A percentile compares a stretch with the other conserved stretches of the same genome.
Conservation (phyloP, 352 stramenopile genomes). For the Pythium phragmiticola region DNA sequence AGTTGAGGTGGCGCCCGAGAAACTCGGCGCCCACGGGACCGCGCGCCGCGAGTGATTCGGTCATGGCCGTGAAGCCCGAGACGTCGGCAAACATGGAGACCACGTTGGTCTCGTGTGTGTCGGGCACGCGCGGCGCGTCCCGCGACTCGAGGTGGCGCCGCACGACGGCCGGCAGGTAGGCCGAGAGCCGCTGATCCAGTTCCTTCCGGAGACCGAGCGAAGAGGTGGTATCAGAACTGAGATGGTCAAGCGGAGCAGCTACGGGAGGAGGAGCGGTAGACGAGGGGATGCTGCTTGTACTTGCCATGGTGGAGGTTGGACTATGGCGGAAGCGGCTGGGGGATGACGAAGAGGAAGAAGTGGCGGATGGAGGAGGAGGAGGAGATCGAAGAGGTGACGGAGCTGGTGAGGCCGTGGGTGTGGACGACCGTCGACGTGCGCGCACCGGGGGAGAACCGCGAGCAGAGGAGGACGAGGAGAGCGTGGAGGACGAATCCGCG, state of each 20-base stretch:
- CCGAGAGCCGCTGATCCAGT: constrained; percentile 79
- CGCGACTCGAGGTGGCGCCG: constrained; percentile 70
- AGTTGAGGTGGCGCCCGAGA: constrained; percentile 92
- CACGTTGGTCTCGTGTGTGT: constrained; percentile 69
- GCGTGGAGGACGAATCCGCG: not conserved
- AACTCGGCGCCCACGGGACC: constrained; percentile 88
- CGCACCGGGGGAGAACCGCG: not conserved
- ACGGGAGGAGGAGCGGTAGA: not conserved
- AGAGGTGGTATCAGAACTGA: not conserved
- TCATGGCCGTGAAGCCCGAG: constrained; percentile 93
- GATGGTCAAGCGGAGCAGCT: not conserved
- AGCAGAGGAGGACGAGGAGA: constrained; percentile 8
- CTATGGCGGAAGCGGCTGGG: not conserved
- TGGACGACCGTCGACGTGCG: constrained; percentile 17
- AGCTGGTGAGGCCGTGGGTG: constrained; percentile 10
- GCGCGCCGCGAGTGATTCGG: constrained; percentile 85
- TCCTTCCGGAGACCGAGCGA: constrained; percentile 56
- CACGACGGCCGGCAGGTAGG: constrained; percentile 80
- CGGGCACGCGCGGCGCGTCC: constrained; percentile 51
- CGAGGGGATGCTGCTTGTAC: not conserved
- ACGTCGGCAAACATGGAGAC: constrained; percentile 95
- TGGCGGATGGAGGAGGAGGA: not conserved
- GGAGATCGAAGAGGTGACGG: constrained; percentile 7
- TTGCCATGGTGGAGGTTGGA: not conserved
- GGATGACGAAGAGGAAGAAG: not conserved